Conservation (phyloP, 2,329 filamentous ascomycete genomes). For the Orbilia brochopaga region DNA sequence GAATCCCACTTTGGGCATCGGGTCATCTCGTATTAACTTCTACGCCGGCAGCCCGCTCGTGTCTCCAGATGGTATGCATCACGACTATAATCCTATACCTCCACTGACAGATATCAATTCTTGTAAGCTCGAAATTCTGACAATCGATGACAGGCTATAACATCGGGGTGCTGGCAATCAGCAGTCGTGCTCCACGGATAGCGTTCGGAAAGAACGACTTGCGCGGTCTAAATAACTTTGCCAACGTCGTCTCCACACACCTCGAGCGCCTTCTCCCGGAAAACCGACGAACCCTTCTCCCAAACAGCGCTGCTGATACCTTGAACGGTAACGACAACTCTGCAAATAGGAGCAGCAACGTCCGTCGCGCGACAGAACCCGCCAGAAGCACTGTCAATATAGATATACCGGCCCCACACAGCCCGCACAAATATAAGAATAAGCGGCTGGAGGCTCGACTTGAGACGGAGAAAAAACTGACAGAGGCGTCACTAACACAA, state of each 20-base stretch:
- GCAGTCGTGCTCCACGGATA: conserved; percentile 4
- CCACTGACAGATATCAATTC: neutral
- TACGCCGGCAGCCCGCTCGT: conserved; percentile 57
- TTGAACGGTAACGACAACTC: neutral
- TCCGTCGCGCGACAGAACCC: neutral
- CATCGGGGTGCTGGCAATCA: conserved; percentile 41
- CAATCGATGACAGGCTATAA: conserved; percentile 24
- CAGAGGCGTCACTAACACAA: neutral
- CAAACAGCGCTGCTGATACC: neutral
- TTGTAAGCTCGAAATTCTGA: too few relatives aligned
- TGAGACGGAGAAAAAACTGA: conserved; percentile 30
- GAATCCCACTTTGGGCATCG: conserved; percentile 55
- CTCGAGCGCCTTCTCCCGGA: conserved; percentile 40
- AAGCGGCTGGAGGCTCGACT: conserved; percentile 17
- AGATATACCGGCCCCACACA: neutral
- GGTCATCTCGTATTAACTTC: conserved; percentile 56
- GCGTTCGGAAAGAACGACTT: conserved; percentile 41
- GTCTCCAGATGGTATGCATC: conserved; percentile 54
- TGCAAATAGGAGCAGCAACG: neutral
- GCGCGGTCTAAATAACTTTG: conserved; percentile 44
- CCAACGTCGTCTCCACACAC: conserved; percentile 43
- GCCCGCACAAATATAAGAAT: neutral
- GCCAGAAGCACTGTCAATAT: neutral
- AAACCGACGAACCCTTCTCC: conserved; percentile 8
- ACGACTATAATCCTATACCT: conserved; percentile 45